Evolutionary conservation across 2,329 filamentous ascomycete genomes (phyloP).

Genomic region (Dactylellina parvicollis): DNA sequence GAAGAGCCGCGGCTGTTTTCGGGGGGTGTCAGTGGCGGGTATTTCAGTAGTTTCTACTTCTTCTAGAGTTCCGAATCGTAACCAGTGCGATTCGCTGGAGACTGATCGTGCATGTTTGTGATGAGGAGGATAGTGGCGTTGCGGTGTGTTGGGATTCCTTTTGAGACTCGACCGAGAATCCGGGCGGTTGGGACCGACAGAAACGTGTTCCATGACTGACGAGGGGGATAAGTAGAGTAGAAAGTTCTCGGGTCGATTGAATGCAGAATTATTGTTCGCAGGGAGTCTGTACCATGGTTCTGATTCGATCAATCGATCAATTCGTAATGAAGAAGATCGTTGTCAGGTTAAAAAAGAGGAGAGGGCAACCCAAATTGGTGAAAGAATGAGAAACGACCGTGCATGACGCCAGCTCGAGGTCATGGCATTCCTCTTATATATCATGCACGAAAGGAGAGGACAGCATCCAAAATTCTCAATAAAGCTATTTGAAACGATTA

Average conservation of each 20-base stretch:
- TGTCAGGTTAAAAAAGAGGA: slow-evolving; percentile 12
- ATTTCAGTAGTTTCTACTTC: slow-evolving; percentile 6
- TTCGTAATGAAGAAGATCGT: slow-evolving; percentile 10
- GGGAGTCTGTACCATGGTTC: slow-evolving; percentile 27
- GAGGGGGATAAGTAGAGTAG: neutral
- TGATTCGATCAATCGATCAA: slow-evolving; percentile 36
- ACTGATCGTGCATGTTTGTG: slow-evolving; percentile 45
- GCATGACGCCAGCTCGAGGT: slow-evolving; percentile 34
- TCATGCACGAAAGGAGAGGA: slow-evolving; percentile 6
- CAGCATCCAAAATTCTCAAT: slow-evolving; percentile 34
- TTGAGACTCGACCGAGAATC: slow-evolving; percentile 36
- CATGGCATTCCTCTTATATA: slow-evolving; percentile 43
- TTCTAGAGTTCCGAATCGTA: slow-evolving; percentile 44
- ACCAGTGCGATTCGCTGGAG: slow-evolving; percentile 50
- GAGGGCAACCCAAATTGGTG: slow-evolving; percentile 10
- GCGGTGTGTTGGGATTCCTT: slow-evolving; percentile 31
- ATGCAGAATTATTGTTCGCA: neutral
- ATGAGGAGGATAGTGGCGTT: slow-evolving; percentile 27
- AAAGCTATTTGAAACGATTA: slow-evolving; percentile 40
- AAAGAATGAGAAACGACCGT: slow-evolving; percentile 3
- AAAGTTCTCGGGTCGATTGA: neutral
- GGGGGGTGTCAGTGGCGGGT: neutral
- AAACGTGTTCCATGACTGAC: slow-evolving; percentile 18
- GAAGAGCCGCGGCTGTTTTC: slow-evolving; percentile 10
- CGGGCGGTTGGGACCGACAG: slow-evolving; percentile 33